Conservation (phyloP, 2,329 filamentous ascomycete species). For the Helotiales sp. region DNA sequence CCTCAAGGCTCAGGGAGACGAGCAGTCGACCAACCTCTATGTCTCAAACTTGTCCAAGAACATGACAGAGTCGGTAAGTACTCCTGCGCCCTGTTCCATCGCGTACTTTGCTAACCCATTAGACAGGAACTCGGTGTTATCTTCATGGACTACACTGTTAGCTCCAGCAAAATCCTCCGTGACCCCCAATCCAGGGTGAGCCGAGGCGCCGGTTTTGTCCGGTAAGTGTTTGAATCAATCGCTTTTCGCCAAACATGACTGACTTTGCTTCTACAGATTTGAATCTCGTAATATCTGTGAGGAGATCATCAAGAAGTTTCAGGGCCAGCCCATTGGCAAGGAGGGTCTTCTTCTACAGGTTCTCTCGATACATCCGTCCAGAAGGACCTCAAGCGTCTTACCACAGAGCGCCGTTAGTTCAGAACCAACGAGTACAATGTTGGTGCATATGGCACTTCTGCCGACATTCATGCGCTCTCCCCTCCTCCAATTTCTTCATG, state of each 20-base stretch:
- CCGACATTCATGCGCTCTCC: constrained; percentile 55
- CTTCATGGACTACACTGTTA: constrained; percentile 79
- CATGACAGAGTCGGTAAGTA: constrained; percentile 86
- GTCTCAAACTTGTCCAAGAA: constrained; percentile 95
- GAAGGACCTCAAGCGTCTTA: constrained; percentile 94
- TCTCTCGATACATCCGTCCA: constrained; percentile 94
- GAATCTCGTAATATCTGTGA: constrained; percentile 89
- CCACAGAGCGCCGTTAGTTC: constrained; percentile 92
- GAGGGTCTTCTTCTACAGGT: constrained; percentile 88
- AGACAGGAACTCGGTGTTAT: constrained; percentile 74
- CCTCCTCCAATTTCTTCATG: constrained; percentile 48
- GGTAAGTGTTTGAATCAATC: constrained; percentile 64
- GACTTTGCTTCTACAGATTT: constrained; percentile 65
- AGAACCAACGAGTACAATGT: constrained; percentile 94
- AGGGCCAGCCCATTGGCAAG: constrained; percentile 76
- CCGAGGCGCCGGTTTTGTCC: constrained; percentile 95
- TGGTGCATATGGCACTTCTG: constrained; percentile 64
- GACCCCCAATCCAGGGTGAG: constrained; percentile 91
- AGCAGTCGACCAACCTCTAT: constrained; percentile 90
- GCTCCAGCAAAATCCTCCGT: constrained; percentile 93
- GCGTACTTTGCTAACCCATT: constrained; percentile 34
- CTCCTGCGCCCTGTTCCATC: too few relatives aligned
- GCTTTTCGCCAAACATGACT: constrained; percentile 7
- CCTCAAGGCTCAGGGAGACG: constrained; percentile 94
- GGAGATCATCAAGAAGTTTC: constrained; percentile 83